Evolutionary conservation across 1,284 basidiomycete genomes (phyloP), one percentile per base, ranked within the genome.

Genomic region (Veloporphyrellus conicus): DNA sequence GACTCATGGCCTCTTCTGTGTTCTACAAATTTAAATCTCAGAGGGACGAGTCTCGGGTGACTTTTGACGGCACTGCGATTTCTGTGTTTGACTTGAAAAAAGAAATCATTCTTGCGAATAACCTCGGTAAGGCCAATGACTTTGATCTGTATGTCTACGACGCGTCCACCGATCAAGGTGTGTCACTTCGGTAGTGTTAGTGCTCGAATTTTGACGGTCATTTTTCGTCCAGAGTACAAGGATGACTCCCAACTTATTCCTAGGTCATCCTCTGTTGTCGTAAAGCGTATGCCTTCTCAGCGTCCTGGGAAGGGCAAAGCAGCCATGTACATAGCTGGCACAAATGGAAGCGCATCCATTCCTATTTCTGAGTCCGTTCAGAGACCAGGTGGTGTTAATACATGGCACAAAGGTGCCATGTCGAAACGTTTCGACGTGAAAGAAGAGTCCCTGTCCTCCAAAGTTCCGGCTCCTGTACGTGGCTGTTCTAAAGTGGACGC

Each of bases 21-120:
- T 98, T 96, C 75, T 99, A 98, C 82, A 91, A 90, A 71, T 99
- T 97, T 85, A 91, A 86, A 68, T 94, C 93, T 55, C 89, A 93
- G 67, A 90, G 81, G 74, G 87, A 93, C 71, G 93, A 97, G 71
- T 93, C 92, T 53, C 80, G 93, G 66, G 85, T 98, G 69, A 88
- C 91, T 49, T 98, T 99, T 74, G 95, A 99, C 68, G 95, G 95
- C 61, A 97, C 95, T 54, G 92, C 93, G 56, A 97, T 99, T 66
- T 94, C 93, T 61, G 92, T 99, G 55, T 99, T 97, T 78, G 96
- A 99, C 71, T 77, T 99, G 68, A 99, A 99, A 76, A 90, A 88
- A 73, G 95, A 99, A 74, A 92, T 99, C 67, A 95, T 99, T 63
- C 74, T 96, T 55, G 89, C 87, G 65, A 97, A 97, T 70, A 94